Evolutionary conservation across 257 asterid genomes (phyloP), one percentile per base, ranked within the genome.

Genomic region (Plantago elongata): DNA sequence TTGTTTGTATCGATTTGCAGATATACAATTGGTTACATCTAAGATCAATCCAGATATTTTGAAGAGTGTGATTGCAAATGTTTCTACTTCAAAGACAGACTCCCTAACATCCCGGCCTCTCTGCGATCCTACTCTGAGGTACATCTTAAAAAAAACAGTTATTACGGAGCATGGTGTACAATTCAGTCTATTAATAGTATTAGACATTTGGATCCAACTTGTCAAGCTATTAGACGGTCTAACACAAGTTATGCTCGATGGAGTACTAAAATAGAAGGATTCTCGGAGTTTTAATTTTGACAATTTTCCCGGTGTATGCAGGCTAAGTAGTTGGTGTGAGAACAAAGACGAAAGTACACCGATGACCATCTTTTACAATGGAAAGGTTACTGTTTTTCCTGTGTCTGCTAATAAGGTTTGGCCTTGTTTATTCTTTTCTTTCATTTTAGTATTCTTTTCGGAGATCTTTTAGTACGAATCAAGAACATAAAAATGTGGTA

Each of bases 41-140:
- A 82, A 77, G 80, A 79, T 82, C 70, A 77, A 77, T 59, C 89
- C 85, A 4, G 83, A 79, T 54, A 65, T 82, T 22, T 67, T 82
- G 66, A 82, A 75, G 72, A 69, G 76, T 56, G 79, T 79, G 63
- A 79, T 79, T 18, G 69, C 51, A 8, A 74, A 68, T 51, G 11
- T 58, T 59, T 51, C 66, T 38, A 34, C 75, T 6, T 69, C 63
- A 1, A 60, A 46, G 13, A 9, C 48, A 5, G 10, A 4, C 51
- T 0, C 5, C 58, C 56, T 52, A n/a, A 56, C 54, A 10, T 17
- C 27, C 27, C 27, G 11, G 18, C 68, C 78, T 14, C 7, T 52
- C 51, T 61, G 13, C 40, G 65, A 71, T 61, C 70, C 71, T 14
- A 69, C 64, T 54, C 60, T 72, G 16, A 72, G 81, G 81, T 68